A percentile compares a stretch with the other conserved stretches of the same genome.
phyloP scores from a whole-genome alignment of 805 yeast genomes.

The Ogataea nitratoaversa region DNA sequence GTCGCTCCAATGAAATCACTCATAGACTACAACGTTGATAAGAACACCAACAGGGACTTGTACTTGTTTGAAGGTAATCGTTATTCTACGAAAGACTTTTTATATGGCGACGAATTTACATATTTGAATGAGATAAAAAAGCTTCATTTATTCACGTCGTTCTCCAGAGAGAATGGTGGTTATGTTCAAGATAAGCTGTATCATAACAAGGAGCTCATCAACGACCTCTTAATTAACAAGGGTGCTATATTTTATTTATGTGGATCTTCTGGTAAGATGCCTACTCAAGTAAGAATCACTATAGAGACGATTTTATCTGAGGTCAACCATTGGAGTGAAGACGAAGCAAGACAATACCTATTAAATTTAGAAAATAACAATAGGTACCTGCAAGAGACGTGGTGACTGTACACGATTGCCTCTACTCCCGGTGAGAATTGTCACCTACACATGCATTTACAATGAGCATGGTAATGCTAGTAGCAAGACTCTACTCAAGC shows the following conservation, averaged over 20 bases:
- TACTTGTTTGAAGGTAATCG: slow-evolving; percentile 76
- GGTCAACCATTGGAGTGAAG: slow-evolving; percentile 35
- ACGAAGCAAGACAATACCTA: slow-evolving; percentile 48
- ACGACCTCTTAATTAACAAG: slow-evolving; percentile 47
- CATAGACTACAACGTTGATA: slow-evolving; percentile 37
- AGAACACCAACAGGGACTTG: slow-evolving; percentile 29
- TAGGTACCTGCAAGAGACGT: slow-evolving; percentile 82
- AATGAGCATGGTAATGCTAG: no score
- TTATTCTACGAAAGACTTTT: slow-evolving; percentile 56
- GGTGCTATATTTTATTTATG: slow-evolving; percentile 74
- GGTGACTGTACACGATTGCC: slow-evolving; percentile 42
- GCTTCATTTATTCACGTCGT: slow-evolving; percentile 40
- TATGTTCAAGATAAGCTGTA: slow-evolving; percentile 80
- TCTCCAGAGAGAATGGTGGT: slow-evolving; percentile 48
- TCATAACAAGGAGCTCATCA: slow-evolving; percentile 44
- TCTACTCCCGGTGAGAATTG: background rate
- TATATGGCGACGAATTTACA: slow-evolving; percentile 57
- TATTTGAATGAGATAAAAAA: slow-evolving; percentile 29
- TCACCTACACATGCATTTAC: no score
- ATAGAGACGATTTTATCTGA: slow-evolving; percentile 57
- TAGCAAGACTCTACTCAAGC: no score
- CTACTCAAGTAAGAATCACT: slow-evolving; percentile 73
- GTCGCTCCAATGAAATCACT: slow-evolving; percentile 86
- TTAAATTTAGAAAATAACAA: slow-evolving; percentile 57
- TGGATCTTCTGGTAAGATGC: slow-evolving; percentile 95